Percentiles rank a stretch among this genome's conserved stretches.
Evolutionary conservation across 257 asterid species (phyloP).

Genomic region (Prunella vulgaris): DNA sequence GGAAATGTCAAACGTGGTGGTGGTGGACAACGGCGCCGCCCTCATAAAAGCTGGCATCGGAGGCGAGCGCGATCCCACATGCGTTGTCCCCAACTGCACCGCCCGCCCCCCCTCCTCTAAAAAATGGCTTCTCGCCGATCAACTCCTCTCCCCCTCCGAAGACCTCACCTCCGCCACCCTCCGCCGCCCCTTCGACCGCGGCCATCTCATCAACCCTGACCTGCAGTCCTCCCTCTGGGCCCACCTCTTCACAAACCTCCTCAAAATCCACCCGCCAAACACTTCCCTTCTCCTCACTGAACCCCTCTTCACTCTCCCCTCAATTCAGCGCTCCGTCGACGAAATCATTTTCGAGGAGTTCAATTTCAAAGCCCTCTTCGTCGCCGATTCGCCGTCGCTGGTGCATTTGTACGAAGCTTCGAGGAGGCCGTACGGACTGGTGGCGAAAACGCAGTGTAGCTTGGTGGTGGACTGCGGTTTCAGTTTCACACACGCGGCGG

Average conservation of each 20-base stretch:
- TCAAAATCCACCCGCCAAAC: conserved; percentile 55
- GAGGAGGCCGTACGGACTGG: conserved; percentile 64
- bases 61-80: conserved; percentile 81
- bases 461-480: conserved; percentile 92
- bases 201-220: conserved; percentile 80
- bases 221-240: conserved; percentile 84
- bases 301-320: conserved; percentile 86
- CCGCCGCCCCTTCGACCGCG: conserved; percentile 97
- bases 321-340: conserved; percentile 66
- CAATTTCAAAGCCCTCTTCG: conserved; percentile 61
- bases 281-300: conserved; percentile 78
- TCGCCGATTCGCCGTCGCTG: conserved; percentile 74
- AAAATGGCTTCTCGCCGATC: conserved; percentile 78
- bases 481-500: conserved; percentile 86
- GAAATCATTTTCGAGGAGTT: conserved; percentile 85
- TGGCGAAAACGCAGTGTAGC: conserved; percentile 79
- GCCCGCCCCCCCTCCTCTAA: conserved; percentile 82
- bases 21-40: conserved; percentile 91
- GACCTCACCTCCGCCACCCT: conserved; percentile 96
- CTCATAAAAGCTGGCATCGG: conserved; percentile 83
- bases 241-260: conserved; percentile 69
- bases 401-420: conserved; percentile 92
- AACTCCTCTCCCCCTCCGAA: conserved; percentile 70
- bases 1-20: conserved; percentile 66
- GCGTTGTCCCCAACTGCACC: conserved; percentile 82